phyloP scores from a whole-genome alignment of 2,329 filamentous ascomycete genomes.

The Diaporthe vexans region DNA sequence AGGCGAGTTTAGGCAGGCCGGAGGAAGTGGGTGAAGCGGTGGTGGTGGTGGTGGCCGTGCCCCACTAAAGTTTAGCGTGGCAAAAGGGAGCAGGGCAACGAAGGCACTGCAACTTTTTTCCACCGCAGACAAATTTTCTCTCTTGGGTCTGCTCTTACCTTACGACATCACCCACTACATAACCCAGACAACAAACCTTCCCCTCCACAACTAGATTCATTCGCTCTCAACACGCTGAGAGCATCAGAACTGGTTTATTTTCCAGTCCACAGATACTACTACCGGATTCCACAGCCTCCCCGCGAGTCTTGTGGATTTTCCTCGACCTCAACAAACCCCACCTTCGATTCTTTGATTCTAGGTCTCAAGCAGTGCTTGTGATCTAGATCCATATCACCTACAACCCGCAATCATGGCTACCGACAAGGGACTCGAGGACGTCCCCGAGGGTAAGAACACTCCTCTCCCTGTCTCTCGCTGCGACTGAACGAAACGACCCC shows the following conservation, averaged over 20 bases:
- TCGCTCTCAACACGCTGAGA: slow-evolving; percentile 60
- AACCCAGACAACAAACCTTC: slow-evolving; percentile 35
- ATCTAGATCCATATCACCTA: slow-evolving; percentile 69
- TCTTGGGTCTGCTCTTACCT: slow-evolving; percentile 31
- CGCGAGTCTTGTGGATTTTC: slow-evolving; percentile 54
- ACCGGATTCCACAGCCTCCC: slow-evolving; percentile 48
- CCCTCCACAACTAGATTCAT: slow-evolving; percentile 39
- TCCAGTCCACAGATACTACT: slow-evolving; percentile 44
- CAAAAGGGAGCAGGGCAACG: slow-evolving; percentile 30
- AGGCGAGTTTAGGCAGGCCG: neutral
- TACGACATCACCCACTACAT: slow-evolving; percentile 34
- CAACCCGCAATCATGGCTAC: slow-evolving; percentile 95
- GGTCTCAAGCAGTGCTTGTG: slow-evolving; percentile 86
- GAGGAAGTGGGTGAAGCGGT: slow-evolving; percentile 5
- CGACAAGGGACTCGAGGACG: slow-evolving; percentile 98
- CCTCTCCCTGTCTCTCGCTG: slow-evolving; percentile 34
- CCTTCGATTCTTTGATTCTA: slow-evolving; percentile 62
- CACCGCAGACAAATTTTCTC: slow-evolving; percentile 39
- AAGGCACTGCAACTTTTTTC: slow-evolving; percentile 38
- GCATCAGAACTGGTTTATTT: slow-evolving; percentile 63
- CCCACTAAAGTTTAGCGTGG: slow-evolving; percentile 34
- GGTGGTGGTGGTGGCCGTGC: slow-evolving; percentile 19
- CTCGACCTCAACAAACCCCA: slow-evolving; percentile 50
- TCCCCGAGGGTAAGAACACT: slow-evolving; percentile 84
- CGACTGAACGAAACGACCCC: slow-evolving; percentile 5